A percentile compares a stretch with the other conserved stretches of the same genome.
phyloP scores from a whole-genome alignment of 2,329 filamentous ascomycete genomes.

The Aspergillus sp. region DNA sequence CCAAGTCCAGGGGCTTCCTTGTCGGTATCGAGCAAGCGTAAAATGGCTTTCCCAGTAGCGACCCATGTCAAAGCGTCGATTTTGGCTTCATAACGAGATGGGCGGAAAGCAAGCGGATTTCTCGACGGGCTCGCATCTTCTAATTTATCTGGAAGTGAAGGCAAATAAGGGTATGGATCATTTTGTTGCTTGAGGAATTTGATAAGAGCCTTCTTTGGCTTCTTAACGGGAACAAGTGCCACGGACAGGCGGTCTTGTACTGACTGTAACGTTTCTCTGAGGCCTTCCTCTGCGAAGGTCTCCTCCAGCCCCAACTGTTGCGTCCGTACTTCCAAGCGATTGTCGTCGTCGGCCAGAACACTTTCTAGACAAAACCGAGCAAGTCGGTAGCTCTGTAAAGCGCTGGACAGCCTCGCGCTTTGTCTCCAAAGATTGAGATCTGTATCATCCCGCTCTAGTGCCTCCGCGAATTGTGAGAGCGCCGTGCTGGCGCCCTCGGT shows the following conservation, averaged over 20 bases:
- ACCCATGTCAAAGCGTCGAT: conserved; percentile 44
- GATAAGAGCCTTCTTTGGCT: conserved; percentile 53
- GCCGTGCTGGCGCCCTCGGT: conserved; percentile 43
- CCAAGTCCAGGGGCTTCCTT: conserved; percentile 27
- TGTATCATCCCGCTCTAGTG: conserved; percentile 64
- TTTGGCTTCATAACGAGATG: conserved; percentile 41
- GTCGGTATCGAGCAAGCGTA: conserved; percentile 45
- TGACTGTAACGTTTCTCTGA: conserved; percentile 49
- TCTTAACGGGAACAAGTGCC: conserved; percentile 51
- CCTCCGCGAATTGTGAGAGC: conserved; percentile 58
- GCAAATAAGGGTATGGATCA: conserved; percentile 53
- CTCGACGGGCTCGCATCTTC: conserved; percentile 28
- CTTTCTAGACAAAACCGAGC: conserved; percentile 64
- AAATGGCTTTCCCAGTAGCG: conserved; percentile 50
- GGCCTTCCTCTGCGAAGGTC: conserved; percentile 52
- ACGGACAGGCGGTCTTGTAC: conserved; percentile 58
- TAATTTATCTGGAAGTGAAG: conserved; percentile 33
- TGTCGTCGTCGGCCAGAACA: conserved; percentile 62
- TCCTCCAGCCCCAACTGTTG: conserved; percentile 61
- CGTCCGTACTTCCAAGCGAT: conserved; percentile 53
- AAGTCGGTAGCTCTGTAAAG: conserved; percentile 59
- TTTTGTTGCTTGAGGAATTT: conserved; percentile 54
- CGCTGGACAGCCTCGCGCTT: conserved; percentile 56
- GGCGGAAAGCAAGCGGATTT: conserved; percentile 36
- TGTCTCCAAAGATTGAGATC: conserved; percentile 66